Base-by-base conservation (phyloP, 495 filamentous ascomycete species). In the Hypoxylon fragiforme region DNA sequence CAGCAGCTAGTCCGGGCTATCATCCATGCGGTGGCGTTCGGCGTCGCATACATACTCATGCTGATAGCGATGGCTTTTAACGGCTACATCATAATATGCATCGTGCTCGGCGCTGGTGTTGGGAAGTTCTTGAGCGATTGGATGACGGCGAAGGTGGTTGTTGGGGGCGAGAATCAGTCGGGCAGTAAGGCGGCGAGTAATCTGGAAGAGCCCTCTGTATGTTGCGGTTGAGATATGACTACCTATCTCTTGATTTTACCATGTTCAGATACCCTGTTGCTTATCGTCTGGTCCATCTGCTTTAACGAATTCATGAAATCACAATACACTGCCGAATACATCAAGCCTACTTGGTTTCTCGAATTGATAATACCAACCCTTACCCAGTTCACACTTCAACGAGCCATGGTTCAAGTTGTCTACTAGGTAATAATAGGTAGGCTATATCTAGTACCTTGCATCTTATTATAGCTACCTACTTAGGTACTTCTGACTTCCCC, bases 41-140 rank as follows among this genome's bases (percentile, higher is more conserved):
- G 73, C n/a, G 61, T 79, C 39, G 81, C 77, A 7, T 83, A 82
- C 43, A 73, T 82, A 36, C 58, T 83, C 49, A 83, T 84, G 81
- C 52, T 82, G 49, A 61, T 82, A 36, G 81, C 75, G 30, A 81
- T 80, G 77, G 76, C 75, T 44, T 79, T 71, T 58, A 80, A 81
- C 44, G 79, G 80, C 12, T 83, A 82, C 42, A 73, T 82, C 59
- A 80, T 83, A 57, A 77, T 82, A 53, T 74, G 70, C 54, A 81
- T 83, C 50, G 64, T 82, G 35, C 73, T 83, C 47, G 80, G 80
- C 8, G 75, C 80, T 2, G 64, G 69, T 15, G 48, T 78, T 28
- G 75, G 75, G 18, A 74, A 74, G 53, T 77, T 76, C 35, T 7
- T 77, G 24, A 74, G 64, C 46, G 71, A 77, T 34, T 78, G 75